Conservation (phyloP, 177 flowering plant species). For the Vitis hybrid region DNA sequence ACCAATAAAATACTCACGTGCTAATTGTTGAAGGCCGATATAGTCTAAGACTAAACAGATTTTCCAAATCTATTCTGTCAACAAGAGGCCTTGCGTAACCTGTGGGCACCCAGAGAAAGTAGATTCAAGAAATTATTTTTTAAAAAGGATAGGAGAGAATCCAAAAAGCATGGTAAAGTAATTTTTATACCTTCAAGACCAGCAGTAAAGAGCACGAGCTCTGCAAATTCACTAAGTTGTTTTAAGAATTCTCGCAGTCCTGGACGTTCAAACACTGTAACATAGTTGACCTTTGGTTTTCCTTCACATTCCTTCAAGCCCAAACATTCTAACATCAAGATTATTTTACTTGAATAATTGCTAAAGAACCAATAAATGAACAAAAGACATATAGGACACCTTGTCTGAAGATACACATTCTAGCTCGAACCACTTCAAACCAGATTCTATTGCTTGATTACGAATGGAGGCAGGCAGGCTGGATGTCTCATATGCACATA, state of each 20-base stretch:
- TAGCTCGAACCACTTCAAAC: conserved; percentile 87
- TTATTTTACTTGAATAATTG: background rate
- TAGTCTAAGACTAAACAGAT: conserved; percentile 66
- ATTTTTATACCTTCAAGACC: conserved; percentile 88
- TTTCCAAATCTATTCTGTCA: conserved; percentile 76
- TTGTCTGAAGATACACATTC: conserved; percentile 88
- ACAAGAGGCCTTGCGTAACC: conserved; percentile 98
- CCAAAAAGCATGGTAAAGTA: conserved; percentile 9
- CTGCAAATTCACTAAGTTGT: conserved; percentile 77
- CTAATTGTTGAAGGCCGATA: conserved; percentile 91
- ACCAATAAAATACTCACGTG: conserved; percentile 62
- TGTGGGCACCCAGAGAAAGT: conserved; percentile 19
- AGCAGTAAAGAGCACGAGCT: conserved; percentile 93
- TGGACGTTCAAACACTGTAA: conserved; percentile 97
- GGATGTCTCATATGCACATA: conserved; percentile 93
- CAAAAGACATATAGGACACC: conserved; percentile 35
- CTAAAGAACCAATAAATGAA: background rate
- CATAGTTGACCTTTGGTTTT: conserved; percentile 81
- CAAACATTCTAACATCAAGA: conserved; percentile 11
- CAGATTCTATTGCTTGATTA: conserved; percentile 83
- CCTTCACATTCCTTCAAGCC: conserved; percentile 78
- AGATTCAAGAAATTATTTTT: no score
- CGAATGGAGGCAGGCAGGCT: conserved; percentile 68
- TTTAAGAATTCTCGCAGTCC: conserved; percentile 76
- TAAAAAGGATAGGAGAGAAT: background rate